Base-by-base conservation (phyloP, 495 filamentous ascomycete genomes). In the Aspergillus bridgeri region DNA sequence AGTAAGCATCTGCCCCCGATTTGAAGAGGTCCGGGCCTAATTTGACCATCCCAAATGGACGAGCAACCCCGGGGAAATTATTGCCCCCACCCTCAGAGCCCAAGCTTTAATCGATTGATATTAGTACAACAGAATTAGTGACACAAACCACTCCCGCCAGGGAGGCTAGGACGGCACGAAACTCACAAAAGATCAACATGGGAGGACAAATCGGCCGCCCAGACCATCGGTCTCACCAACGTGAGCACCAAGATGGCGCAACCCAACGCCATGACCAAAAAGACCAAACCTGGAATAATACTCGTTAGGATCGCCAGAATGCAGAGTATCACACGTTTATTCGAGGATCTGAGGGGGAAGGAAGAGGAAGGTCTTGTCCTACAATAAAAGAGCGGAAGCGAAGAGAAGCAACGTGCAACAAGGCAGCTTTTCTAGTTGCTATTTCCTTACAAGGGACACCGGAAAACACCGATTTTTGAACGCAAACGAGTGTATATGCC, bases 41-140 rank as follows among this genome's bases (percentile, higher is more conserved):
- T 60, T 90, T 91, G 56, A 88, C 85, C 71, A 90, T 82, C 19
- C 85, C 84, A 53, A 87, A 87, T 2, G 88, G 88, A 25, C 79
- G 66, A 25, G 79, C 79, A 22, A 84, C 86, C 0, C 85, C 88
- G 18, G 87, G 84, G 65, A 90, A 89, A 54, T 86, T 83, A 59
- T 90, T 90, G 5, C 87, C 88, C 33, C 84, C 86, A 59, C 59
- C 58, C 52, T 74, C 54, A 3, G 73, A 70, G 24, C 75, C 76
- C 51, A 62, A 50, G 42, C 72, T 75, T 13, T 4, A 50, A 19
- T 50, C 6, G 51, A 21, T 43, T n/a, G 47, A 33, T 42, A 21
- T 24, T 42, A 20, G 22, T 22, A 23, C 42, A n/a, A 51, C 24
- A 44, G 42, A 18, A 42, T 22, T 45, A n/a, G 18, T 33, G 11